Evolutionary conservation across 495 filamentous ascomycete species (phyloP).

Genomic region (Penicillium longicatenatum): DNA sequence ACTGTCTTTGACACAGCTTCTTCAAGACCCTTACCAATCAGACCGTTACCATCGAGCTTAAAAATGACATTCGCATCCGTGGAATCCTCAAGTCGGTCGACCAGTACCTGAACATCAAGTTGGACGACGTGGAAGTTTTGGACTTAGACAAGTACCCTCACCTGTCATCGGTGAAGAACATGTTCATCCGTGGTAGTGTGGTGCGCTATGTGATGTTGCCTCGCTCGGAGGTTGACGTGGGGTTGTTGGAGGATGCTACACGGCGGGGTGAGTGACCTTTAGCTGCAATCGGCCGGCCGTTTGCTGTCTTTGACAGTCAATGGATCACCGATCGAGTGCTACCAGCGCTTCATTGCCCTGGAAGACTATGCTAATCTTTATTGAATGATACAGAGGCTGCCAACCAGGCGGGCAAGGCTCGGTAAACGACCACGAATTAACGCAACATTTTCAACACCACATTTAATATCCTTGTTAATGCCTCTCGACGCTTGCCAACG

Average conservation of each 20-base stretch:
- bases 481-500: slow-evolving; percentile 21
- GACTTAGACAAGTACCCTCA: slow-evolving; percentile 94
- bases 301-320: neutral
- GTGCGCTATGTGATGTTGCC: slow-evolving; percentile 95
- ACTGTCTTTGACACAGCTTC: slow-evolving; percentile 61
- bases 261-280: slow-evolving; percentile 73
- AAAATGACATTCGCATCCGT: slow-evolving; percentile 96
- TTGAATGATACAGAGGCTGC: slow-evolving; percentile 43
- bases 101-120: slow-evolving; percentile 98
- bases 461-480: slow-evolving; percentile 21
- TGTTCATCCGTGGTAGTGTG: slow-evolving; percentile 96
- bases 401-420: slow-evolving; percentile 53
- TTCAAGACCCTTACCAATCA: slow-evolving; percentile 99
- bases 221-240: slow-evolving; percentile 81
- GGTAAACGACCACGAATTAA: slow-evolving; percentile 31
- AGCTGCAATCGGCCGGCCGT: neutral
- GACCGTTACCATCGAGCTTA: slow-evolving; percentile 94
- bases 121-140: slow-evolving; percentile 88
- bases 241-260: slow-evolving; percentile 92
- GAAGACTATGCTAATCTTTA: slow-evolving; percentile 8
- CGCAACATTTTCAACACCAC: slow-evolving; percentile 16
- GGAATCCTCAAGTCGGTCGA: slow-evolving; percentile 95
- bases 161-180: slow-evolving; percentile 92
- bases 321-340: neutral
- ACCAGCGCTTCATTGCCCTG: neutral